Evolutionary conservation across 2,329 filamentous ascomycete genomes (phyloP), one percentile per base, ranked within the genome.

Genomic region (Fusarium metavorans): DNA sequence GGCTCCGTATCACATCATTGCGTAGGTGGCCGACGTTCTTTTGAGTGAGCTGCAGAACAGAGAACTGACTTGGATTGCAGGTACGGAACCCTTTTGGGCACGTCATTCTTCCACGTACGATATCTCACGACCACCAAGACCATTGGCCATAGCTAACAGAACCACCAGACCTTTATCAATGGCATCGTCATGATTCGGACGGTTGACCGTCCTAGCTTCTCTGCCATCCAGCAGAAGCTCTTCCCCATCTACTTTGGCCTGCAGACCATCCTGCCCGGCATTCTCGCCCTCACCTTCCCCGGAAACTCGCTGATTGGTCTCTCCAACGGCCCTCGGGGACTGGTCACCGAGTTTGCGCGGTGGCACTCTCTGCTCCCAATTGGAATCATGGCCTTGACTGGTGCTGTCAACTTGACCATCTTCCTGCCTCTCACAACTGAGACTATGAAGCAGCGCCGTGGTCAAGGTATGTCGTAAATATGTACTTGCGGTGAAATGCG

Each of bases 161-260:
- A 30, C 27, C 8, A 27, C 8, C 27, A 6, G 5, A 27, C 93
- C 65, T 98, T 98, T 83, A 83, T 92, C 79, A 90, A 90, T 78
- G 89, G 95, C 68, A 90, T 95, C 62, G 87, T 95, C 65, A 92
- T 94, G 78, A 97, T 93, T 87, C 92, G 89, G 80, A 88, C 90
- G 13, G 91, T 98, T 41, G 91, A 94, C 30, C 91, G 94, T 30
- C 90, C 94, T 0, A 91, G 94, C 81, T 98, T 99, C 86, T 91
- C 92, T 30, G 88, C 91, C 20, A 89, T 98, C 35, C 96, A 98
- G 84, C 88, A 91, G 75, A 90, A 90, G 73, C 90, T 95, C 63
- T 98, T 98, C 85, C 95, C 95, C 37, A 88, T 94, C 78, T 99
- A 97, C 87, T 98, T 98, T 82, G 87, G 90, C 54, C 86, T 98